Evolutionary conservation across 768 basidiomycete species (phyloP), one percentile per base, ranked within the genome.

Genomic region (Coprinopsis cinerea): DNA sequence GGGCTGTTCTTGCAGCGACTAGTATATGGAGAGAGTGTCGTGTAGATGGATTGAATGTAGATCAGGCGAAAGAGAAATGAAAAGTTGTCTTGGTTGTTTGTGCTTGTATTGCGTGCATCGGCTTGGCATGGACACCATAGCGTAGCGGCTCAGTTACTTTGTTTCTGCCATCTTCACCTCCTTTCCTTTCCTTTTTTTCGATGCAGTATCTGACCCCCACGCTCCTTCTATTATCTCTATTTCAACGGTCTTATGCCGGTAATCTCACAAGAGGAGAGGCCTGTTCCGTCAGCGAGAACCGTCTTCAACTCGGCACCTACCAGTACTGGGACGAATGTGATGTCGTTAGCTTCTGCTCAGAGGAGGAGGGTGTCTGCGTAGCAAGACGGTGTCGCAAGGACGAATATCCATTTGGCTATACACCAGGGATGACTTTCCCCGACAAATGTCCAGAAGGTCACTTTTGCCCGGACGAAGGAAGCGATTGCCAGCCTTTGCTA

Each of bases 401-500:
- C 59, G 79, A 85, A 40, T 89, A 79, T 61, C 85, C 88, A 2
- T 85, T 88, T 62, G 85, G 86, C 47, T 90, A 82, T 58, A 13
- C 57, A 6, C 59, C 64, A 47, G 68, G 61, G 17, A 64, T 66
- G 4, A 52, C 58, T 6, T 59, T 88, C 17, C 90, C 91, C 1
- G 67, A 72, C 10, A 73, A 78, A 56, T 93, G 91, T 60, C 61
- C 68, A 6, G 55, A 57, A 26, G 83, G 79, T 17, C 61, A 78
- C 58, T 93, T 92, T 64, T 93, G 91, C 64, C 89, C 89, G 0
- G 90, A 93, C 58, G 92, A 92, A 67, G 80, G 78, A 52, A 81
- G 82, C 55, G 68, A 64, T 6, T 94, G 91, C 67, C 77, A 83
- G 59, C 54, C 66, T 4, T 56, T 83, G 27, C 68, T 87, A 14